Base-by-base conservation (phyloP, 2,329 filamentous ascomycete genomes). In the Nothophaeocryptopus gaeumannii region DNA sequence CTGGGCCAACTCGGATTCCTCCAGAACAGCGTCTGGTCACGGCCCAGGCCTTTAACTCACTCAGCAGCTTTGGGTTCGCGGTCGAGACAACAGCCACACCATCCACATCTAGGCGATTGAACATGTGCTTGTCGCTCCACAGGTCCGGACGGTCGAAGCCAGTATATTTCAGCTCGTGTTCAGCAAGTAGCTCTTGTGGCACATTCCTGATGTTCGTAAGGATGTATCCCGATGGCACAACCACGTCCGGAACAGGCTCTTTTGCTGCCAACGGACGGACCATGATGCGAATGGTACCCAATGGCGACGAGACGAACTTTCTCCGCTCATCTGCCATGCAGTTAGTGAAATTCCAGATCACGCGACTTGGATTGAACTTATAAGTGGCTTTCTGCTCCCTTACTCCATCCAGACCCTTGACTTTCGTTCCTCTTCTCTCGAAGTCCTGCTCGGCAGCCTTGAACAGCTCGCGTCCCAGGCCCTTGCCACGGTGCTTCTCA, bases 401-500 rank as follows among this genome's bases (percentile, higher is more conserved):
- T 7, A 72, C 69, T 26, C 61, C 67, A 57, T 72, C 70, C 5
- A 72, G 54, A 8, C 69, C 70, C 32, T 69, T 59, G 15, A 60
- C 44, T 2, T 51, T 47, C 1, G 58, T 63, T 7, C 58, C 54
- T 10, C 47, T 57, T 1, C 40, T 39, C 10, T 50, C 38, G 41
- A 67, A 66, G 1, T 57, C 50, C 4, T 50, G 55, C 31, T 68
- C 56, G 20, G 62, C 59, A 7, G 59, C 59, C 20, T 63, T 58
- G 56, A 67, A 70, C 1, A 71, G 51, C 36, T 57, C 54, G 5
- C 55, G 39, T 2, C 69, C 70, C n/a, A 66, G 54, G 2, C 68
- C 68, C 13, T 62, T 54, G 15, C 68, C 66, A 15, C 64, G 63
- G 42, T 61, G 55, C 1, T 56, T 43, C 1, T 54, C 59, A 13